Evolutionary conservation across 306 rosid genomes (phyloP).

Genomic region (Castanea mollissima): DNA sequence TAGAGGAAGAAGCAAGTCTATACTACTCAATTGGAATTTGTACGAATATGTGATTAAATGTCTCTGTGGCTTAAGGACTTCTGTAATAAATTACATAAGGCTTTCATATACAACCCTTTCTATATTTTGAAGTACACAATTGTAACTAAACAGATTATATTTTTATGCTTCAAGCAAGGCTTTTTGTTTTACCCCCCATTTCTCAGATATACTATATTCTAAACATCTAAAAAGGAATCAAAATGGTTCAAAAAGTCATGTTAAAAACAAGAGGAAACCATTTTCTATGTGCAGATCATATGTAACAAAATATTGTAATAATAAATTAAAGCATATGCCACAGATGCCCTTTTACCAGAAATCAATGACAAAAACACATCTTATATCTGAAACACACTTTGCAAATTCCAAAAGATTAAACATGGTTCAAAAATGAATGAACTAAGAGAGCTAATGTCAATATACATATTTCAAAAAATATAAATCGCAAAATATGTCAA

Average conservation of each 20-base stretch:
- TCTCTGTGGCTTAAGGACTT: neutral
- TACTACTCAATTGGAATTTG: neutral
- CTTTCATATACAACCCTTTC: neutral
- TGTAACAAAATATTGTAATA: slow-evolving; percentile 8
- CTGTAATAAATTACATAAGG: neutral
- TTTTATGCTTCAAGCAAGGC: neutral
- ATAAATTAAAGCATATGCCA: neutral
- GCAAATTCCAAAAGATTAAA: neutral
- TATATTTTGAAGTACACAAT: neutral
- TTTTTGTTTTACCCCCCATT: neutral
- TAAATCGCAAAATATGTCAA: neutral
- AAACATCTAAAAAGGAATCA: neutral
- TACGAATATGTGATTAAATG: neutral
- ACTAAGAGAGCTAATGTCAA: neutral
- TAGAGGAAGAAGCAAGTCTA: neutral
- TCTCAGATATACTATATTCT: neutral
- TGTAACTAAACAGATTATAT: neutral
- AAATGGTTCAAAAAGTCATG: slow-evolving; percentile 4
- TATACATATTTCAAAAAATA: neutral
- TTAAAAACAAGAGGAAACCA: neutral
- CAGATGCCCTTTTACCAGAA: neutral
- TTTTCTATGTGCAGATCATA: slow-evolving; percentile 18
- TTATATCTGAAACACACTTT: neutral
- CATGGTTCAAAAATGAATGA: neutral
- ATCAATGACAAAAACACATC: neutral